A percentile compares a stretch with the other conserved stretches of the same genome.
Conservation (phyloP, 352 stramenopile species). For the Thraustochytrium striatum region DNA sequence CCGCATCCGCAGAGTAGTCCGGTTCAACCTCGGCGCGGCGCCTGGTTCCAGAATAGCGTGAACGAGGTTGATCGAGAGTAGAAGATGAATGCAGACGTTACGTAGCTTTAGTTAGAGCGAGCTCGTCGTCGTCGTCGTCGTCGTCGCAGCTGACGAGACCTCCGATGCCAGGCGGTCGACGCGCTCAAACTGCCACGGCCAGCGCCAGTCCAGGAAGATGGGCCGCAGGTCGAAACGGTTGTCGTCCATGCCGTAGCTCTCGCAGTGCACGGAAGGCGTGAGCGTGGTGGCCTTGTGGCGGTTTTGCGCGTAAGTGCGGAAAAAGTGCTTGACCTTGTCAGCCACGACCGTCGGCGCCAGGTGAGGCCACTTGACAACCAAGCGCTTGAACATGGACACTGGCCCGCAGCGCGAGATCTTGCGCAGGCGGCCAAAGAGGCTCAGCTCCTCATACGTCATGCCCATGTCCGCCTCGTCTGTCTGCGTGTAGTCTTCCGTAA, state of each 20-base stretch:
- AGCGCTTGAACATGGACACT: slow-evolving; percentile 66
- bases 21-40: too few species aligned
- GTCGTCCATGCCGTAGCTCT: slow-evolving; percentile 97
- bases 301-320: slow-evolving; percentile 96
- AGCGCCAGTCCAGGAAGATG: slow-evolving; percentile 94
- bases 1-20: too few species aligned
- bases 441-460: slow-evolving; percentile 97
- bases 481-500: slow-evolving; percentile 81
- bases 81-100: too few species aligned
- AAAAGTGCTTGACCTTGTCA: slow-evolving; percentile 91
- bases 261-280: slow-evolving; percentile 95
- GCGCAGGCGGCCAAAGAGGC: slow-evolving; percentile 86
- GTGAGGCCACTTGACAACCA: slow-evolving; percentile 67
- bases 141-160: background rate
- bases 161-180: slow-evolving; percentile 79
- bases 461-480: slow-evolving; percentile 98
- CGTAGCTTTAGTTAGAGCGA: too few species aligned
- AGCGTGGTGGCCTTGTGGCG: slow-evolving; percentile 98
- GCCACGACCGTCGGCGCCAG: slow-evolving; percentile 58
- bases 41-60: too few species aligned
- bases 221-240: slow-evolving; percentile 96
- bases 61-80: too few species aligned
- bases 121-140: too few species aligned
- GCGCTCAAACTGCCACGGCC: slow-evolving; percentile 87
- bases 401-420: slow-evolving; percentile 93